Percentiles rank a stretch among this genome's conserved stretches.
Evolutionary conservation across 306 rosid species (phyloP).

Genomic region (Medicago truncatula): DNA sequence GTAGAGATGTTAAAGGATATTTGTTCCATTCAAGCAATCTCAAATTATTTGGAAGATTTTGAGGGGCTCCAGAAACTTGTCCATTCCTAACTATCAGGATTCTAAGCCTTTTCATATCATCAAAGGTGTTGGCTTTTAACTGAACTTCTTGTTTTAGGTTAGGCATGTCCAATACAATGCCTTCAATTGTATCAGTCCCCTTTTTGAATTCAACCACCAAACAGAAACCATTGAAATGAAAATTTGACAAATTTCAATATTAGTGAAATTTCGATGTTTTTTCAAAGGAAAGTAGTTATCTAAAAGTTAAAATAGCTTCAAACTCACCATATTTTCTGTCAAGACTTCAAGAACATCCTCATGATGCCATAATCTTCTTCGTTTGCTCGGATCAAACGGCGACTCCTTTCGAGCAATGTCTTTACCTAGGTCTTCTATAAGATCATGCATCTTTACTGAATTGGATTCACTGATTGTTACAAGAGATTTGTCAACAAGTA

Average conservation of each 20-base stretch:
- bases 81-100: constrained; percentile 39
- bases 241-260: constrained; percentile 4
- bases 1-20: constrained; percentile 41
- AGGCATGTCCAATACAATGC: constrained; percentile 38
- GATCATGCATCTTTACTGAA: constrained; percentile 48
- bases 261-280: background rate
- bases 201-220: constrained; percentile 29
- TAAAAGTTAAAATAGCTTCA: background rate
- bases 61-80: constrained; percentile 24
- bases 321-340: constrained; percentile 11
- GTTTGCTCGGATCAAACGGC: constrained; percentile 30
- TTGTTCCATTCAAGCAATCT: constrained; percentile 49
- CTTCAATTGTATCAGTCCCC: constrained; percentile 41
- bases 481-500: constrained; percentile 39
- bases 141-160: constrained; percentile 14
- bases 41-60: constrained; percentile 46
- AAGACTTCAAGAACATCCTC: constrained; percentile 44
- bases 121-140: constrained; percentile 37
- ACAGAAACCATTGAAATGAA: background rate
- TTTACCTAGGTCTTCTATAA: constrained; percentile 50
- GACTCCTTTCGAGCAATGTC: constrained; percentile 45
- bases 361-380: constrained; percentile 46
- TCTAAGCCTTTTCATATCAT: constrained; percentile 39
- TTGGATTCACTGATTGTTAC: background rate
- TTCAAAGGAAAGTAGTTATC: background rate